These are phyloP conservation scores for Fragaria ananassa DNA, from an alignment of 306 rosid genomes.

Conservation along the genomic window DNA sequence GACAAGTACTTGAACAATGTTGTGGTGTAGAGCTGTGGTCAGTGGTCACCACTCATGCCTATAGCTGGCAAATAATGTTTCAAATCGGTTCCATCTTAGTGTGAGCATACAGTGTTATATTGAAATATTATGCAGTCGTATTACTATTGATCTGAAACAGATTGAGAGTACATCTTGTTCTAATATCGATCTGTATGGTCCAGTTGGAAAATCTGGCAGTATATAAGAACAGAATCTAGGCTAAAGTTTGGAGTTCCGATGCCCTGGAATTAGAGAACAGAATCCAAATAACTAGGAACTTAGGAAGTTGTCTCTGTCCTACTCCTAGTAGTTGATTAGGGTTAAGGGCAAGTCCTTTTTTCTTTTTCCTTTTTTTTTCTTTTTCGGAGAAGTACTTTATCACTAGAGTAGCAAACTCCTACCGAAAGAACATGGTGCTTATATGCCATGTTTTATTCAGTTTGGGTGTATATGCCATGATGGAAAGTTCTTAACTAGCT, in stretches of 20 bases:
- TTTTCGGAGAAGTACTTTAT: neutral
- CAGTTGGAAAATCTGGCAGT: neutral
- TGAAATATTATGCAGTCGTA: neutral
- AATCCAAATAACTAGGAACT: neutral
- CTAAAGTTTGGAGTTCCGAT: neutral
- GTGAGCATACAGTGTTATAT: neutral
- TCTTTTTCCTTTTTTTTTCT: no score
- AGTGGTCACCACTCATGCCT: conserved; percentile 2
- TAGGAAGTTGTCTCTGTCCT: neutral
- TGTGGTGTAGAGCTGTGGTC: conserved; percentile 9
- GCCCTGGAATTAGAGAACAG: neutral
- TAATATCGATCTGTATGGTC: neutral
- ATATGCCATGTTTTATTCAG: neutral
- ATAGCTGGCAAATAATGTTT: conserved; percentile 8
- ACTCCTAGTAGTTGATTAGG: neutral
- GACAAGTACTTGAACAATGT: neutral
- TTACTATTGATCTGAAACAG: neutral
- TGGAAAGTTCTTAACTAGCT: neutral
- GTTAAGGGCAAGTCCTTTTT: conserved; percentile 2
- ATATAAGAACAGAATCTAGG: neutral
- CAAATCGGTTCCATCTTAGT: neutral
- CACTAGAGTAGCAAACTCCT: neutral
- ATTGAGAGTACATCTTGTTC: neutral
- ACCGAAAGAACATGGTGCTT: neutral
- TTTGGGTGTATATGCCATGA: neutral